Evolutionary conservation across 1,139 yeast genomes (phyloP).

Genomic region (Blastobotrys proliferans): DNA sequence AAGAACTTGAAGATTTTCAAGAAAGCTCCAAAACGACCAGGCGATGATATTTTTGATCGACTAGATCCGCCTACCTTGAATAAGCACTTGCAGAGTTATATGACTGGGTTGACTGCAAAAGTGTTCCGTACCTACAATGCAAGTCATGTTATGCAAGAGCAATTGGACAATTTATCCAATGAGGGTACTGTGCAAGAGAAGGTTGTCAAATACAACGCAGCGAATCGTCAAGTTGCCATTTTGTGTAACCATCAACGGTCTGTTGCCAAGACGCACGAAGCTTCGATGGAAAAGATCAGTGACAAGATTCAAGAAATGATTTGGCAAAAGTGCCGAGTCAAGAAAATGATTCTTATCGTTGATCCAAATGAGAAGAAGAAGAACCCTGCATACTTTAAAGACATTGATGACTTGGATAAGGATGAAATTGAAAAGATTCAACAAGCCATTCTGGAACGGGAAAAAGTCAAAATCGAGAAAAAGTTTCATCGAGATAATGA

Average conservation of each 20-base stretch:
- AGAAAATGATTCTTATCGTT: conserved; percentile 62
- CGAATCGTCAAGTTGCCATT: conserved; percentile 91
- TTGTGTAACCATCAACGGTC: conserved; percentile 97
- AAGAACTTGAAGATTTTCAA: conserved; percentile 84
- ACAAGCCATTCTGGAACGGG: conserved; percentile 51
- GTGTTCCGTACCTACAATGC: conserved; percentile 98
- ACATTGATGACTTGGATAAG: conserved; percentile 62
- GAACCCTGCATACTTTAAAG: conserved; percentile 53
- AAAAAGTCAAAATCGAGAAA: conserved; percentile 57
- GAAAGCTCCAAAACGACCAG: conserved; percentile 81
- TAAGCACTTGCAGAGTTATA: conserved; percentile 80
- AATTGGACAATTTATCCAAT: conserved; percentile 72
- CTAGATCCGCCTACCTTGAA: conserved; percentile 79
- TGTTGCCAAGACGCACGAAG: conserved; percentile 78
- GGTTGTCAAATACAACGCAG: conserved; percentile 84
- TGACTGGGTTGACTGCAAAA: conserved; percentile 93
- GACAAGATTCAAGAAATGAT: conserved; percentile 72
- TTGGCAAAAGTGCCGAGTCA: conserved; percentile 77
- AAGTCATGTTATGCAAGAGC: conserved; percentile 95
- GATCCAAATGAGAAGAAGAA: conserved; percentile 56
- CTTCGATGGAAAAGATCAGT: conserved; percentile 69
- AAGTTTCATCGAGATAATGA: conserved; percentile 77
- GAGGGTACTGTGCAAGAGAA: conserved; percentile 87
- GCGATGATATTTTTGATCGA: conserved; percentile 89
- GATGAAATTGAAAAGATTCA: conserved; percentile 63